phyloP scores from a whole-genome alignment of 805 yeast species.

The Monosporozyma solicola region DNA sequence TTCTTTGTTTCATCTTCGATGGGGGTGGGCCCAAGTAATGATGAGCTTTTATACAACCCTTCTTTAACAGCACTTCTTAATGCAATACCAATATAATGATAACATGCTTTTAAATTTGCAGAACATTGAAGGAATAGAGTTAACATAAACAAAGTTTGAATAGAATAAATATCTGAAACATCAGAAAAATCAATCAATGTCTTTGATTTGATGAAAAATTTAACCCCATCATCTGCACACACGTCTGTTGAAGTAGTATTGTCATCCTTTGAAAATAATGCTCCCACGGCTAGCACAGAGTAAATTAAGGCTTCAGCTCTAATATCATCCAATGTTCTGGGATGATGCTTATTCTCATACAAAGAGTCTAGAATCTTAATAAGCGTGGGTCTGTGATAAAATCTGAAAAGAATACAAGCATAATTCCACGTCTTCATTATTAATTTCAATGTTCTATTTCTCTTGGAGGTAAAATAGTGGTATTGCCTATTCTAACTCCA shows the following conservation, averaged over 20 bases:
- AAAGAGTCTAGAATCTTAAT: constrained; percentile 64
- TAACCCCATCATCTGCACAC: constrained; percentile 68
- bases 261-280: constrained; percentile 53
- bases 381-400: constrained; percentile 78
- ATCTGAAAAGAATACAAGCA: constrained; percentile 77
- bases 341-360: constrained; percentile 61
- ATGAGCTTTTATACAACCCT: constrained; percentile 69
- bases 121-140: constrained; percentile 80
- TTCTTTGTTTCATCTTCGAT: constrained; percentile 77
- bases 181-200: constrained; percentile 55
- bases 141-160: constrained; percentile 81
- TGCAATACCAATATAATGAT: constrained; percentile 84
- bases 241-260: constrained; percentile 22
- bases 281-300: constrained; percentile 84
- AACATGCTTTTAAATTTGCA: constrained; percentile 78
- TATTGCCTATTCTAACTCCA: background rate
- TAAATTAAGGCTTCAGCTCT: constrained; percentile 72
- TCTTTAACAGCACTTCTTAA: constrained; percentile 72
- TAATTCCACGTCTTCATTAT: constrained; percentile 74
- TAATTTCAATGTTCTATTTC: constrained; percentile 59
- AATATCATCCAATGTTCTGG: constrained; percentile 53
- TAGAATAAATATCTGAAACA: constrained; percentile 65
- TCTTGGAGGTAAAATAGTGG: constrained; percentile 51
- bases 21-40: constrained; percentile 54
- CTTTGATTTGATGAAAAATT: constrained; percentile 72